phyloP scores from a whole-genome alignment of 1,139 yeast genomes.

The Geotrichum cucujoidarum region DNA sequence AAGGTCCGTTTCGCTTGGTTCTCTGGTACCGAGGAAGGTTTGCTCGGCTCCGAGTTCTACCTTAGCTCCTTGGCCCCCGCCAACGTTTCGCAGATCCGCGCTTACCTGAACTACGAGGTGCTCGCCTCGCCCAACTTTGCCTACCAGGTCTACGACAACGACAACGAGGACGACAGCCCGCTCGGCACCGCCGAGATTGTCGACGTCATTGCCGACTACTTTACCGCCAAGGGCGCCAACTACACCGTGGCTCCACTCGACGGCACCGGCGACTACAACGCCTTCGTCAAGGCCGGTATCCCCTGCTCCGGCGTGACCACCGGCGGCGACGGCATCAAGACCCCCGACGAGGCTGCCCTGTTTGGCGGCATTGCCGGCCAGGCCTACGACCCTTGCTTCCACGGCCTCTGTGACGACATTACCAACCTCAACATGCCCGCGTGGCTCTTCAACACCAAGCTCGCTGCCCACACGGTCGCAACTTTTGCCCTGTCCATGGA shows the following conservation, averaged over 20 bases:
- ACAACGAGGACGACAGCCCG: constrained; percentile 60
- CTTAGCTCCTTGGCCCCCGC: constrained; percentile 57
- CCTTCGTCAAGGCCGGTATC: constrained; percentile 78
- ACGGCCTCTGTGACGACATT: constrained; percentile 76
- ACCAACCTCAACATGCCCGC: constrained; percentile 77
- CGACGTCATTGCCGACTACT: constrained; percentile 49
- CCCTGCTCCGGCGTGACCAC: constrained; percentile 96
- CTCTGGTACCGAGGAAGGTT: constrained; percentile 97
- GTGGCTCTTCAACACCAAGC: constrained; percentile 73
- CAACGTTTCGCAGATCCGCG: constrained; percentile 73
- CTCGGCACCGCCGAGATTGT: constrained; percentile 78
- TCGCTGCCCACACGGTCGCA: constrained; percentile 90
- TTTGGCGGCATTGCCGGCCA: constrained; percentile 67
- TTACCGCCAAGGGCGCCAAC: constrained; percentile 59
- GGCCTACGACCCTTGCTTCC: constrained; percentile 83
- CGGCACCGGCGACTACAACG: constrained; percentile 93
- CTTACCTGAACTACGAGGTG: constrained; percentile 97
- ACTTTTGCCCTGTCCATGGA: constrained; percentile 68
- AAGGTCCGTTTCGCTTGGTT: constrained; percentile 96
- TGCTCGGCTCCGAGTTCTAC: constrained; percentile 76
- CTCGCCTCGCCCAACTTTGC: constrained; percentile 96
- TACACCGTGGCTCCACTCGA: constrained; percentile 84
- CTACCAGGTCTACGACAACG: constrained; percentile 77
- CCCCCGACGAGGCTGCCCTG: constrained; percentile 49
- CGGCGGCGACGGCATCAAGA: constrained; percentile 82